Base-by-base conservation (phyloP, 805 yeast species). In the Barnettozyma salicaria region DNA sequence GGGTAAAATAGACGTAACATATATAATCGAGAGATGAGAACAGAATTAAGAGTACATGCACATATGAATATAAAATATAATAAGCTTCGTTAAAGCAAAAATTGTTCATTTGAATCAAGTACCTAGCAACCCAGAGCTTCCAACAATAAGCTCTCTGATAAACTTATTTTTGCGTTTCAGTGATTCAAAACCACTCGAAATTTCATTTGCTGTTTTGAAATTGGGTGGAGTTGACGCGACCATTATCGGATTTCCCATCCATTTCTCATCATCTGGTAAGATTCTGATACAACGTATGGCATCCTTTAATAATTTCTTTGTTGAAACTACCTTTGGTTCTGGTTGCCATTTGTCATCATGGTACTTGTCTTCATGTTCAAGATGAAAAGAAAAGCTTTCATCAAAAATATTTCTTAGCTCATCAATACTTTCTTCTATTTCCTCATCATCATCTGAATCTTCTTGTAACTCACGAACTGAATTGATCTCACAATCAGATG, bases 201-300 rank as follows among this genome's bases (percentile, higher is more conserved):
- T 8, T 3, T 21, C 30, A 28, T 41, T 41, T 13, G 41, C 33
- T 20, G 45, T 41, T 4, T 28, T n/a, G 16, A 39, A 42, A 4
- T n/a, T 7, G 21, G 43, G 41, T 21, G 45, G 41, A 28, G 16
- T 32, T 7, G 41, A 20, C 10, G 39, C 68, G 64, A 16, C 72
- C 46, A 21, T 62, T 51, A 47, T 32, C 11, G 38, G 18, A 47
- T 65, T 72, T 30, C 75, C 72, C 17, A 68, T 56, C 82, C 83
- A 77, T 7, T 64, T 46, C 29, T 75, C 78, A 30, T 70, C 74
- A 42, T 63, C 63, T 1, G 68, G 61, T 36, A 77, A 59, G 4
- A 79, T 72, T 45, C 66, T 72, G 19, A 77, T 72, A 44, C 84
- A 77, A 32, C 80, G 66, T 23, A 76, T 52, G 13, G 78, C 68